A percentile compares a stretch with the other conserved stretches of the same genome.
Evolutionary conservation across 73 alveolate genomes (phyloP).

Genomic region (Uronychia binucleata): DNA sequence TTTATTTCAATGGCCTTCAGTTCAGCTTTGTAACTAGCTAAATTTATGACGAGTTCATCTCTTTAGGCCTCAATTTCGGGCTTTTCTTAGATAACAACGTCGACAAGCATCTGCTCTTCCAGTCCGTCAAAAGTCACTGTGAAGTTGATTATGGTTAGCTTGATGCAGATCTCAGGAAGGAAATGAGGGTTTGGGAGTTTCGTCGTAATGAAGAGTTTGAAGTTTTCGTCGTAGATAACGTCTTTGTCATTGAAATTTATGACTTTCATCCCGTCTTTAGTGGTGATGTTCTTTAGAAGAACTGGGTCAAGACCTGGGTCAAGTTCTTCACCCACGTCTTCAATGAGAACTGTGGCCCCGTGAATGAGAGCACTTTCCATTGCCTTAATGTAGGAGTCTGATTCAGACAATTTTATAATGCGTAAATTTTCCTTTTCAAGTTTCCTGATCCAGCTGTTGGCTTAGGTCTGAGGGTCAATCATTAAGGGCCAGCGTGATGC

Average conservation of each 20-base stretch:
- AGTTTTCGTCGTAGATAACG: slow-evolving; percentile 93
- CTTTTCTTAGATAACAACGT: slow-evolving; percentile 97
- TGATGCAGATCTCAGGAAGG: slow-evolving; percentile 99
- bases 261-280: slow-evolving; percentile 33
- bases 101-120: slow-evolving; percentile 99
- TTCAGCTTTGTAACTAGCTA: slow-evolving; percentile 92
- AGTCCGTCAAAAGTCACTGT: slow-evolving; percentile 99
- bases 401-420: slow-evolving; percentile 40
- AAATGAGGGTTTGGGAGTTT: slow-evolving; percentile 99
- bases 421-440: slow-evolving; percentile 69
- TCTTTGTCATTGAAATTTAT: slow-evolving; percentile 89
- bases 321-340: slow-evolving; percentile 96
- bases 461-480: slow-evolving; percentile 97
- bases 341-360: slow-evolving; percentile 77
- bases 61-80: slow-evolving; percentile 94
- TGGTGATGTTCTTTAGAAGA: slow-evolving; percentile 70
- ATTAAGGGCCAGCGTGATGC: slow-evolving; percentile 92
- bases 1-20: slow-evolving; percentile 85
- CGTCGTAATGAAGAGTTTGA: slow-evolving; percentile 97
- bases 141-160: slow-evolving; percentile 98
- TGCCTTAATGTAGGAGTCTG: slow-evolving; percentile 22
- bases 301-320: slow-evolving; percentile 99
- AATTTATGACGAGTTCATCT: slow-evolving; percentile 90
- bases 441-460: slow-evolving; percentile 93
- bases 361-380: slow-evolving; percentile 46